Evolutionary conservation across 2,329 filamentous ascomycete genomes (phyloP).

Genomic region (Pseudogymnoascus sp.): DNA sequence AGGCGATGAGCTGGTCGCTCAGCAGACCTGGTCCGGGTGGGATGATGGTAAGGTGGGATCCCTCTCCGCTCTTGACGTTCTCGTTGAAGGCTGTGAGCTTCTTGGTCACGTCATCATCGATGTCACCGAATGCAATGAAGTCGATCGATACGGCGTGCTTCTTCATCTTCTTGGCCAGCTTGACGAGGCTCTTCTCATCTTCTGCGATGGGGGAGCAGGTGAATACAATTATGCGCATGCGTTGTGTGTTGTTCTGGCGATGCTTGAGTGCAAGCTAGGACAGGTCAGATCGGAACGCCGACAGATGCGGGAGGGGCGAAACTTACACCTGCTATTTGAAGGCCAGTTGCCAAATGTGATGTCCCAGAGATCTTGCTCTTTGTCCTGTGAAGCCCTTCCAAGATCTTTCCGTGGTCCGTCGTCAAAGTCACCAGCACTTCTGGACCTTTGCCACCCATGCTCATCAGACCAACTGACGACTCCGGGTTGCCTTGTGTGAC

Average conservation of each 20-base stretch:
- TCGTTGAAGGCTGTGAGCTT: slow-evolving; percentile 94
- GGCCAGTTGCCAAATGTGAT: slow-evolving; percentile 82
- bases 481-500: slow-evolving; percentile 95
- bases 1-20: slow-evolving; percentile 83
- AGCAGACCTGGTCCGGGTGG: slow-evolving; percentile 86
- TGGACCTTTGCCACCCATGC: slow-evolving; percentile 95
- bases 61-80: slow-evolving; percentile 83
- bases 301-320: background rate
- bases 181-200: slow-evolving; percentile 79
- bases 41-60: slow-evolving; percentile 84
- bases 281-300: slow-evolving; percentile 19
- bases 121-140: slow-evolving; percentile 89
- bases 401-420: slow-evolving; percentile 90
- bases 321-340: slow-evolving; percentile 89
- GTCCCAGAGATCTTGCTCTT: slow-evolving; percentile 85
- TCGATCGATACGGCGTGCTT: slow-evolving; percentile 93
- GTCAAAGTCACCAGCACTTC: slow-evolving; percentile 96
- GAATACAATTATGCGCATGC: slow-evolving; percentile 94
- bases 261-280: slow-evolving; percentile 88
- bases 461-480: slow-evolving; percentile 96
- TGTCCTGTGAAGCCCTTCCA: slow-evolving; percentile 85
- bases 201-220: slow-evolving; percentile 89
- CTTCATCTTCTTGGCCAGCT: slow-evolving; percentile 97
- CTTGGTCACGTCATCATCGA: slow-evolving; percentile 83
- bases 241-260: slow-evolving; percentile 93